Percentiles rank a stretch among this genome's conserved stretches.
These are phyloP conservation scores for Ceratocystis destructans DNA, from an alignment of 2,329 filamentous ascomycete genomes.

Conservation along the genomic window DNA sequence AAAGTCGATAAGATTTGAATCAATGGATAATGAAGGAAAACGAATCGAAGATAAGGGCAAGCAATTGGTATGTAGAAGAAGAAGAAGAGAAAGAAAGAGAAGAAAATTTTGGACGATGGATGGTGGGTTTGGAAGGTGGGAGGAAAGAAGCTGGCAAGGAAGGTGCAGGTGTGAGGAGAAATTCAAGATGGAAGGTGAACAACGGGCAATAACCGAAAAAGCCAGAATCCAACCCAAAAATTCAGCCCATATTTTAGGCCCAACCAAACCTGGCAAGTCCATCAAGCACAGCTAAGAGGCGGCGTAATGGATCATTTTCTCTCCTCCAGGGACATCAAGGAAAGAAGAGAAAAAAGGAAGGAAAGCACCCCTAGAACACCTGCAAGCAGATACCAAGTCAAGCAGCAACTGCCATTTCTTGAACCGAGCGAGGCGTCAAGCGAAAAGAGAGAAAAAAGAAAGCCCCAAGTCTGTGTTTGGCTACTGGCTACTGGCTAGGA, in stretches of 20 bases:
- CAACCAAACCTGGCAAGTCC: conserved; percentile 1
- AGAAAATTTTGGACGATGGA: conserved; percentile 4
- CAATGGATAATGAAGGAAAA: conserved; percentile 11
- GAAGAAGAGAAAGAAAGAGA: not conserved
- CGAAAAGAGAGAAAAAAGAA: not conserved
- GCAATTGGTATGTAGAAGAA: not conserved
- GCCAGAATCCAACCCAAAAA: not conserved
- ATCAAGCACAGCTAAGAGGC: not conserved
- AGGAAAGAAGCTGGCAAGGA: conserved; percentile 4
- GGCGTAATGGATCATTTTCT: not conserved
- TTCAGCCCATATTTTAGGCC: not conserved
- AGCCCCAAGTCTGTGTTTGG: not conserved
- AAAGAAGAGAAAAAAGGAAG: not conserved
- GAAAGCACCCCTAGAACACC: not conserved
- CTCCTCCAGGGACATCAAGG: not conserved
- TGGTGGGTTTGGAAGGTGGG: not conserved
- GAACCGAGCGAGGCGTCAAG: not conserved
- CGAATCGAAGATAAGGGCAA: conserved; percentile 11
- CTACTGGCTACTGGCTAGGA: no score
- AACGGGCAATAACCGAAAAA: conserved; percentile 1
- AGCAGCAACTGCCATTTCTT: not conserved
- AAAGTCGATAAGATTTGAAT: conserved; percentile 8
- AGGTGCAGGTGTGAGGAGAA: conserved; percentile 8
- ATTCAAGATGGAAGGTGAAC: conserved; percentile 7
- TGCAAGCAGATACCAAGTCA: not conserved